Base-by-base conservation (phyloP, 2,329 filamentous ascomycete genomes). In the Microcyclosporella mali region DNA sequence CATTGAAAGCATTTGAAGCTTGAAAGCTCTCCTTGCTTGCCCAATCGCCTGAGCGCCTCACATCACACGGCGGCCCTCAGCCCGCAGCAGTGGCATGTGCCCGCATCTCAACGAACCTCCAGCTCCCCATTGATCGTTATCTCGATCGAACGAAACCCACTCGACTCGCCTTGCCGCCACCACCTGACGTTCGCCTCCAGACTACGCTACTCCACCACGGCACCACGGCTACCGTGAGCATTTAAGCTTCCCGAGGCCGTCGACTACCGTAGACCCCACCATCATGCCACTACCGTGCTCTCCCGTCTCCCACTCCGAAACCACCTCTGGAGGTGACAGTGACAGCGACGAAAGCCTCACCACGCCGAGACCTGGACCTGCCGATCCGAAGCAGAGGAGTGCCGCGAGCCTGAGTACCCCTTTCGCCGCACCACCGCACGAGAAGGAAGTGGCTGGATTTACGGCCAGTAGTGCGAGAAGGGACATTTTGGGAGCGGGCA, bases 291-390 rank as follows among this genome's bases (percentile, higher is more conserved):
- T 58, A 17, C 60, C 60, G 31, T 63, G 60, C 45, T 61, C 59
- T 8, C 60, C 60, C 18, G 60, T 59, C 34, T 59, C 56, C 40
- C 56, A 56, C 15, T 58, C 57, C 14, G 48, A 54, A 39, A 49
- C 52, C 16, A 49, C 51, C 35, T 55, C 51, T 3, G 46, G 49
- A 4, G 43, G 52, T 33, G 48, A 51, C 27, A 57, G 54, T 18
- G 58, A 63, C 18, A 58, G 56, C 12, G 59, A 61, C 38, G 56
- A 57, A 38, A 55, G 52, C 21, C 56, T 62, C 14, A 61, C 57
- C 25, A 63, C 60, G 14, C 60, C 60, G 15, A 52, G 58, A 41
- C 50, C 60, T 33, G 59, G 60, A n/a, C 60, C 59, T 8, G 39
- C 53, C 14, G 57, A 61, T 45, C 58, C 58, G 1, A 43, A 46